A percentile compares a stretch with the other conserved stretches of the same genome.
These are phyloP conservation scores for Sherardia arvensis DNA, from an alignment of 257 asterid species.

Conservation along the genomic window DNA sequence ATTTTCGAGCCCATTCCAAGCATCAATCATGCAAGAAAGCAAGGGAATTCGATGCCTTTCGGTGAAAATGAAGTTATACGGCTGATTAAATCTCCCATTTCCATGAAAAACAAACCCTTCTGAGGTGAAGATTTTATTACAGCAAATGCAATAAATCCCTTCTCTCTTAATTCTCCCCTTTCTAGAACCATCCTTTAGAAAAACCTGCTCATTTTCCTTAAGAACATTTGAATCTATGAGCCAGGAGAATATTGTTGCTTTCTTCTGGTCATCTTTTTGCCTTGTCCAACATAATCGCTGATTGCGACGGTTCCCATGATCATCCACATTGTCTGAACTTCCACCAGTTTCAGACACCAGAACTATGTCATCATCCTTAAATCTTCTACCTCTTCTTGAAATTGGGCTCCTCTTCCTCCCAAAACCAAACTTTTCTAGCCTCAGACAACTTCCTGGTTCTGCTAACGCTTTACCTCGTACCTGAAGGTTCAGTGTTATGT, in stretches of 20 bases:
- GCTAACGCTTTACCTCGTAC: neutral
- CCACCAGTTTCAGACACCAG: neutral
- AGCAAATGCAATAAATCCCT: constrained; percentile 43
- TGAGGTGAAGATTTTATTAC: constrained; percentile 19
- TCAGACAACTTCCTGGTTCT: neutral
- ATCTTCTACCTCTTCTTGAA: neutral
- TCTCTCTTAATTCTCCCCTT: constrained; percentile 29
- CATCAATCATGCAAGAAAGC: constrained; percentile 22
- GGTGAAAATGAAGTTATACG: constrained; percentile 20
- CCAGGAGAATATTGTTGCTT: constrained; percentile 42
- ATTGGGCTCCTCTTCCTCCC: neutral
- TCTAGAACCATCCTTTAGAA: constrained; percentile 2
- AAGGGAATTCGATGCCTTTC: constrained; percentile 11
- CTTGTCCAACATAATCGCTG: neutral
- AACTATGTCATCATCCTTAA: neutral
- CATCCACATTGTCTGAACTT: neutral
- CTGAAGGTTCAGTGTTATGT: neutral
- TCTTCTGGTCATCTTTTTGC: constrained; percentile 5
- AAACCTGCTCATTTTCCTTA: constrained; percentile 24
- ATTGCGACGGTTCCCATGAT: neutral
- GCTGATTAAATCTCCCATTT: constrained; percentile 16
- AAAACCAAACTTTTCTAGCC: neutral
- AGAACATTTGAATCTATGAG: constrained; percentile 25
- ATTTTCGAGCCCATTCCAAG: constrained; percentile 34
- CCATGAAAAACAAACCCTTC: constrained; percentile 28